These are phyloP conservation scores for Fraxinus excelsior DNA, from an alignment of 257 asterid species.

Conservation along the genomic window DNA sequence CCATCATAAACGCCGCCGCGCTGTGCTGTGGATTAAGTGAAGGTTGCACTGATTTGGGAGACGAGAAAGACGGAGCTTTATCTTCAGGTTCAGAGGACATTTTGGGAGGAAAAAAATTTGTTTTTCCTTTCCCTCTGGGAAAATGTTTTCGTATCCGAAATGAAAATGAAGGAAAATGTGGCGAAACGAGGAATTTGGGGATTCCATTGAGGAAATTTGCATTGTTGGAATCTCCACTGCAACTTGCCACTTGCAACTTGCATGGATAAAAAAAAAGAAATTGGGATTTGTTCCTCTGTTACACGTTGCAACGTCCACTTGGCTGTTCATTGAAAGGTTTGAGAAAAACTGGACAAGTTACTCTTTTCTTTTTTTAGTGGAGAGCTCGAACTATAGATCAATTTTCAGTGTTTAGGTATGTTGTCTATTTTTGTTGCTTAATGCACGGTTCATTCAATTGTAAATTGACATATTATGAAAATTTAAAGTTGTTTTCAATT, in stretches of 20 bases:
- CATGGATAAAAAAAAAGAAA: constrained; percentile 24
- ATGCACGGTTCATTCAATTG: too few relatives aligned
- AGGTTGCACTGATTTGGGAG: constrained; percentile 25
- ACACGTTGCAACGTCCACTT: background rate
- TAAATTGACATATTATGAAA: too few relatives aligned
- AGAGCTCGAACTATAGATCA: too few relatives aligned
- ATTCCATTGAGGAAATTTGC: constrained; percentile 32
- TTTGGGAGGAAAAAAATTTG: constrained; percentile 8
- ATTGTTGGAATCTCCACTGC: constrained; percentile 43
- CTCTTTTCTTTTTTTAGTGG: too few relatives aligned
- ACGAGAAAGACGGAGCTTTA: constrained; percentile 14
- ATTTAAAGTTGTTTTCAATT: too few relatives aligned
- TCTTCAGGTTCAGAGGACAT: constrained; percentile 60
- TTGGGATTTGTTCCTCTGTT: constrained; percentile 32
- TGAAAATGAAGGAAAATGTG: constrained; percentile 27
- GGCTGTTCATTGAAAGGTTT: too few relatives aligned
- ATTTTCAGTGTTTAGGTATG: too few relatives aligned
- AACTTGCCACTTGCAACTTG: constrained; percentile 20
- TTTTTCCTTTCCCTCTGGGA: background rate
- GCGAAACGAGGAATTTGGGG: constrained; percentile 39
- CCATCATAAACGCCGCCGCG: constrained; percentile 51
- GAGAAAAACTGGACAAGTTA: too few relatives aligned
- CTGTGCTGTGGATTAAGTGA: constrained; percentile 10
- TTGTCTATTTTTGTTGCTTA: too few relatives aligned
- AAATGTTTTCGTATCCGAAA: background rate